Evolutionary conservation across 225 moss, liverwort and hornwort genomes (phyloP), one percentile per base, ranked within the genome.

Genomic region (Marchantia paleacea): DNA sequence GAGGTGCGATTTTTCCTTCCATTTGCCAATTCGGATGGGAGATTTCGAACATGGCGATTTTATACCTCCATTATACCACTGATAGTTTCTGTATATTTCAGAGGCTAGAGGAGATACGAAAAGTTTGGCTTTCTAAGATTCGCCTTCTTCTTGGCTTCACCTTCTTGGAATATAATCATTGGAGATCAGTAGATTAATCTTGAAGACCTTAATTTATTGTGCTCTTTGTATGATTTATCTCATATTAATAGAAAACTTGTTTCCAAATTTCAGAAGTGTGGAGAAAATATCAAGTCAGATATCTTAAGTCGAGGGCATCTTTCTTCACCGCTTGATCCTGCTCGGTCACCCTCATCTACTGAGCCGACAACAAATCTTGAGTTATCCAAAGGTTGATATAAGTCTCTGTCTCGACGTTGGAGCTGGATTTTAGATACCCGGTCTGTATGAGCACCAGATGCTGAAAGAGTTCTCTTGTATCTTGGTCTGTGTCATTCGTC

Each of bases 291-390:
- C 0, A 81, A 85, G 51, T 88, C 85, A 25, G 81, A 79, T 18
- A 77, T 88, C 64, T 55, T 88, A 51, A 73, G 20, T 63, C 64
- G 73, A 53, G 88, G 88, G 66, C 88, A 88, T 79, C 85, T 88
- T 75, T 75, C 85, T 12, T 79, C 85, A 51, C 55, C 83, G 55
- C 70, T 47, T 47, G 72, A 24, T 53, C 75, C 85, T 69, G 29
- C 74, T n/a, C 61, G 30, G 39, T 70, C 67, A 29, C 52, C 77
- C 13, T n/a, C 68, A 54, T 39, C 72, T n/a, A 26, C 20, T 14
- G 55, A 26, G 73, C 61, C 0, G 64, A 7, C 47, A 55, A 50
- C 57, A 48, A 31, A 60, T 11, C 15, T 60, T 58, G 75, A 52
- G 55, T 22, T 30, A 0, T 20, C 12, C 49, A 87, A 84, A 81